Percentiles rank a stretch among this genome's conserved stretches.
Evolutionary conservation across 345 rosid species (phyloP).

Genomic region (Eucalyptus victrix): DNA sequence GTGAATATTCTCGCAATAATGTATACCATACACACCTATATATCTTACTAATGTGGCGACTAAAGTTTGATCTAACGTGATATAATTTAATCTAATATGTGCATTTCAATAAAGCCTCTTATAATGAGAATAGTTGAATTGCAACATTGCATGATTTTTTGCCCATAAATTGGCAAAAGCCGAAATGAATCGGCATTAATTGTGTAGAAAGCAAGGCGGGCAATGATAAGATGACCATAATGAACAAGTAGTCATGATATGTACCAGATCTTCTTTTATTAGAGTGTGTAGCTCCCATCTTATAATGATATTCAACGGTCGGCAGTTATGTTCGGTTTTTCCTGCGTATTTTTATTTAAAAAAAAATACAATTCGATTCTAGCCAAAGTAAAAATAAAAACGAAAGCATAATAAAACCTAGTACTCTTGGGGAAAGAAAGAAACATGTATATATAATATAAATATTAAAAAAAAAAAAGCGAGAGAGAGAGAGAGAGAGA

Average conservation of each 20-base stretch:
- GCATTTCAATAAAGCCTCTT: not conserved
- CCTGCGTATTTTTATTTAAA: not conserved
- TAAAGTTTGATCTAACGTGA: not conserved
- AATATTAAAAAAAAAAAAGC: fast-evolving
- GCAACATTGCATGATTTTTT: not conserved
- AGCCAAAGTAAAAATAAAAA: not conserved
- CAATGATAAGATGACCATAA: not conserved
- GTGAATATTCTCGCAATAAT: not conserved
- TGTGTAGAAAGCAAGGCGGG: fast-evolving
- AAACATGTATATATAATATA: too few species aligned
- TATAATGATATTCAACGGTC: fast-evolving
- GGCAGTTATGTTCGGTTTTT: fast-evolving
- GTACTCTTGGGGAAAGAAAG: not conserved
- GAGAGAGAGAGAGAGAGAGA: fast-evolving
- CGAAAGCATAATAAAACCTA: not conserved
- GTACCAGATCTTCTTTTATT: fast-evolving
- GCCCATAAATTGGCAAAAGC: not conserved
- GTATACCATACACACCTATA: not conserved
- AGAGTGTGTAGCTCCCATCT: fast-evolving
- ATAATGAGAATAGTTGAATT: not conserved
- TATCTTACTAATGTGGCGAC: not conserved
- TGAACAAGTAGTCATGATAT: not conserved
- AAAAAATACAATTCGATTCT: not conserved
- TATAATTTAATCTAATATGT: not conserved
- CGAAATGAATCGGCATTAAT: not conserved